Evolutionary conservation across 306 rosid species (phyloP).

Genomic region (Oemleria cerasiformis): DNA sequence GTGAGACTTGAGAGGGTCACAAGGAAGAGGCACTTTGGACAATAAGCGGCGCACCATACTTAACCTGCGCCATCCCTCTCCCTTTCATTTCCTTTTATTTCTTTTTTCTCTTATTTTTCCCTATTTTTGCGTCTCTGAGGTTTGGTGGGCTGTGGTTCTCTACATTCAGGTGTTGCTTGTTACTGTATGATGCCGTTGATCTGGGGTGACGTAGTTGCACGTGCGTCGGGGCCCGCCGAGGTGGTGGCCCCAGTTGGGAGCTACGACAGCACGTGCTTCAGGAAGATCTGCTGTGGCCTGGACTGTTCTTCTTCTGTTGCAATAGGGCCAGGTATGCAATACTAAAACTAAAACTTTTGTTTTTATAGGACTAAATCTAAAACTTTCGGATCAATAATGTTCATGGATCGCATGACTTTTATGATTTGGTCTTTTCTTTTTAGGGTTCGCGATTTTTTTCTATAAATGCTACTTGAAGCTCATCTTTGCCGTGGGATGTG

Average conservation of each 20-base stretch:
- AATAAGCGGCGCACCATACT: constrained; percentile 36
- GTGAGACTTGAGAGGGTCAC: constrained; percentile 30
- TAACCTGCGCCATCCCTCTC: constrained; percentile 33
- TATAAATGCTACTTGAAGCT: too few relatives aligned
- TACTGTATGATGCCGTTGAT: background rate
- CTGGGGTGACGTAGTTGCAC: background rate
- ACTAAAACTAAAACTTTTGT: background rate
- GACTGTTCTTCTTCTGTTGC: background rate
- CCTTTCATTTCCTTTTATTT: background rate
- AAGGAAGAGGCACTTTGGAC: constrained; percentile 37
- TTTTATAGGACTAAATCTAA: too few relatives aligned
- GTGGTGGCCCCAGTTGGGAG: background rate
- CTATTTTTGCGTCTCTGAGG: background rate
- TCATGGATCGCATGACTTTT: background rate
- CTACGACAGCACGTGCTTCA: background rate
- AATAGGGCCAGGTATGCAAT: background rate
- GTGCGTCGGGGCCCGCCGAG: background rate
- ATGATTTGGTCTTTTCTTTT: too few relatives aligned
- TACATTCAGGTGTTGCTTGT: background rate
- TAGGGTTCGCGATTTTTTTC: too few relatives aligned
- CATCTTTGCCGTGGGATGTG: too few relatives aligned
- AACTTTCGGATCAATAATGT: background rate
- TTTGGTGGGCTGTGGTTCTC: background rate
- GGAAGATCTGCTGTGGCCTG: background rate
- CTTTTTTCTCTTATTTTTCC: background rate